These are phyloP conservation scores for Helotiales sp. DNA, from an alignment of 2,329 filamentous ascomycete species.

Conservation along the genomic window DNA sequence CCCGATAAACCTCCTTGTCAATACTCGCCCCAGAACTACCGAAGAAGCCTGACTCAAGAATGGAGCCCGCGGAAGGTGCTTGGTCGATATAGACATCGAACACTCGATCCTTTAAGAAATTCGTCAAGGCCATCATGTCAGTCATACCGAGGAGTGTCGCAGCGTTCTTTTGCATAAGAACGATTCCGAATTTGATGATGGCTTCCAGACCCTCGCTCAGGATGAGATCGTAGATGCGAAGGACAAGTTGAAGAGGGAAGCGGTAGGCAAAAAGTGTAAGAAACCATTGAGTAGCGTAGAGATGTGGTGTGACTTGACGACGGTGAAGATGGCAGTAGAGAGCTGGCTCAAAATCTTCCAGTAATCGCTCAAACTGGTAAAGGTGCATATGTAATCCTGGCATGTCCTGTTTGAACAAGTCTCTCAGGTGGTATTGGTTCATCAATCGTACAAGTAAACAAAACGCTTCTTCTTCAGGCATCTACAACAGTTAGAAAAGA, in stretches of 20 bases:
- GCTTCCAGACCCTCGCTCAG: conserved; percentile 91
- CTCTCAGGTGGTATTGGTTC: conserved; percentile 93
- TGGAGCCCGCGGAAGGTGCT: conserved; percentile 86
- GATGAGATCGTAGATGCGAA: conserved; percentile 95
- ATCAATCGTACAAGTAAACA: conserved; percentile 90
- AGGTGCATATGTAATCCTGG: conserved; percentile 90
- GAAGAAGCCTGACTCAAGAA: conserved; percentile 97
- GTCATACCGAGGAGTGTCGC: conserved; percentile 78
- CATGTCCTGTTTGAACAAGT: conserved; percentile 96
- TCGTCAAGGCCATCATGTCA: conserved; percentile 88
- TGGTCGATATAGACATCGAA: conserved; percentile 98
- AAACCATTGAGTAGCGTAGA: conserved; percentile 99
- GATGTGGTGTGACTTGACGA: conserved; percentile 82
- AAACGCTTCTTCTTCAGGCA: conserved; percentile 97
- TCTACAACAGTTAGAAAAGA: conserved; percentile 54
- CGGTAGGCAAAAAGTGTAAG: conserved; percentile 97
- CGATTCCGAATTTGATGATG: conserved; percentile 91
- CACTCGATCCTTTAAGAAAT: conserved; percentile 88
- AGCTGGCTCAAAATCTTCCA: conserved; percentile 93
- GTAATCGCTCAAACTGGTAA: conserved; percentile 90
- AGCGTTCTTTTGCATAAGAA: conserved; percentile 95
- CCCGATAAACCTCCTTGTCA: conserved; percentile 95
- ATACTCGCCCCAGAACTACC: conserved; percentile 86
- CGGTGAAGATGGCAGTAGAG: conserved; percentile 93
- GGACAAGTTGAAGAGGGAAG: conserved; percentile 92